Percentiles rank a stretch among this genome's conserved stretches.
Evolutionary conservation across 1,284 basidiomycete genomes (phyloP).

Genomic region (Farysia itapuensis): DNA sequence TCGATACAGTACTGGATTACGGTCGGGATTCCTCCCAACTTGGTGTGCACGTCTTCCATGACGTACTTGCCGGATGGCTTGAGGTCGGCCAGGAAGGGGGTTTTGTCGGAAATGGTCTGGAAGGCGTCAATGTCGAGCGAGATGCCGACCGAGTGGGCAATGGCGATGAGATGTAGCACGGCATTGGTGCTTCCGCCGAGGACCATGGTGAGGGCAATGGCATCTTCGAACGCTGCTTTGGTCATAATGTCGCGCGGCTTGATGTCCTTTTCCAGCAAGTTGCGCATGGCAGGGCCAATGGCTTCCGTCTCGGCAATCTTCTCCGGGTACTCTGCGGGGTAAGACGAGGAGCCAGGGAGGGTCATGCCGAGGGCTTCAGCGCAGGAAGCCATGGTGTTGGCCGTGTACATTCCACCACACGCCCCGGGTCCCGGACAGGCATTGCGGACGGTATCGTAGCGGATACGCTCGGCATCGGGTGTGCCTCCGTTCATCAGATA

Average conservation of each 20-base stretch:
- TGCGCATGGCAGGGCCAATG: conserved; percentile 52
- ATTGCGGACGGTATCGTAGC: conserved; percentile 55
- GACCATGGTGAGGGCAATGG: conserved; percentile 58
- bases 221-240: conserved; percentile 51
- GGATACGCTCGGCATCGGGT: conserved; percentile 52
- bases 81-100: conserved; percentile 58
- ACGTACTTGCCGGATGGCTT: conserved; percentile 59
- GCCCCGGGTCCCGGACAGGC: conserved; percentile 57
- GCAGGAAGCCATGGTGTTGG: conserved; percentile 59
- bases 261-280: conserved; percentile 57
- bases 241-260: conserved; percentile 59
- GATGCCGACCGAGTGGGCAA: conserved; percentile 56
- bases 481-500: conserved; percentile 55
- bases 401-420: conserved; percentile 60
- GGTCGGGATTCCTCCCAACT: conserved; percentile 56
- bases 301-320: conserved; percentile 54
- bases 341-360: conserved; percentile 53
- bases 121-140: conserved; percentile 56
- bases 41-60: conserved; percentile 58
- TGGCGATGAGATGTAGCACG: conserved; percentile 57
- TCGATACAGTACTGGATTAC: conserved; percentile 63
- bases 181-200: conserved; percentile 57
- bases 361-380: conserved; percentile 59
- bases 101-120: conserved; percentile 53
- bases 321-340: conserved; percentile 57